These are phyloP conservation scores for Umbelopsis sp. DNA, from an alignment of 192 early-diverging fungal species.

Conservation along the genomic window DNA sequence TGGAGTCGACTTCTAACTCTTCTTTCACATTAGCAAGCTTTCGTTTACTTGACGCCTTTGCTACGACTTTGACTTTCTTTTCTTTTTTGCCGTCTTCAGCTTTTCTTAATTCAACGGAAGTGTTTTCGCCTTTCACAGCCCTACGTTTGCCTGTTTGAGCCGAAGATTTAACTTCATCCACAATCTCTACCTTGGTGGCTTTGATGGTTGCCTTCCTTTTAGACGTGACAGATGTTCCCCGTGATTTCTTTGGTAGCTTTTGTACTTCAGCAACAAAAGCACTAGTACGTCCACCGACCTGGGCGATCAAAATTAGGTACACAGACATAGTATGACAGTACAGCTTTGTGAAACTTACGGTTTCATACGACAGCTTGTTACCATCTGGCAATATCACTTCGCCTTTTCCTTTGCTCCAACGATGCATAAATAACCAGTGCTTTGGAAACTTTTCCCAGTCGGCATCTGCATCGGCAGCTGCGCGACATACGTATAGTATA, in stretches of 20 bases:
- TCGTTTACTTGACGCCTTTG: neutral
- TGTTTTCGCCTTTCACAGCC: no score
- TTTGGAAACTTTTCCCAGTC: conserved; percentile 66
- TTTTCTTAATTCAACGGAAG: no score
- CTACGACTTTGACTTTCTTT: no score
- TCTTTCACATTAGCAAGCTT: neutral
- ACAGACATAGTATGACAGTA: neutral
- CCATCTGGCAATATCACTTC: conserved; percentile 57
- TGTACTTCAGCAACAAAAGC: conserved; percentile 65
- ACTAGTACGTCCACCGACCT: conserved; percentile 63
- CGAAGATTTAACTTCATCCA: neutral
- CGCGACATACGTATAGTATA: conserved; percentile 50
- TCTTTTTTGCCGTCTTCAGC: no score
- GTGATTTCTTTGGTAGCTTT: conserved; percentile 30
- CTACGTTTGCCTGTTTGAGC: neutral
- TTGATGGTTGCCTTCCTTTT: conserved; percentile 6
- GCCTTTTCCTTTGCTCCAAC: conserved; percentile 71
- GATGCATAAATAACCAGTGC: conserved; percentile 79
- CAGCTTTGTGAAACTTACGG: conserved; percentile 39
- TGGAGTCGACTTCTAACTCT: no score
- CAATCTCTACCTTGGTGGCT: neutral
- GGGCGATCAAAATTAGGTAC: neutral
- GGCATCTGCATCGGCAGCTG: conserved; percentile 68
- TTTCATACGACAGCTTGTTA: conserved; percentile 61
- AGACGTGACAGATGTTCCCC: neutral